Evolutionary conservation across 768 basidiomycete species (phyloP).

Genomic region (Gyrodon lividus): DNA sequence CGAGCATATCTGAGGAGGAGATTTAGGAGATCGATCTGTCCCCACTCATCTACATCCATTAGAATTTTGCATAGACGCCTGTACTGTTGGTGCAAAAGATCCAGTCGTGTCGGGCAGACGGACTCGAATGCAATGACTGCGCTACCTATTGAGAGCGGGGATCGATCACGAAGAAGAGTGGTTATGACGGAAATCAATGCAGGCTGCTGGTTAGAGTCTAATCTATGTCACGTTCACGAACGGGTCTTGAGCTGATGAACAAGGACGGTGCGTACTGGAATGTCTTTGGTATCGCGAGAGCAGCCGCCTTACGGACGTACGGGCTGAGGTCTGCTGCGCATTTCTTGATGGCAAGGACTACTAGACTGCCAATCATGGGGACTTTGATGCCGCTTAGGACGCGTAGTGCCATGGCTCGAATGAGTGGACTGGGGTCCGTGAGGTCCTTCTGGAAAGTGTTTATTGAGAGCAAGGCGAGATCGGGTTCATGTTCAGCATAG

Average conservation of each 20-base stretch:
- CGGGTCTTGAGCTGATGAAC: background rate
- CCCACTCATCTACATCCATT: conserved; percentile 96
- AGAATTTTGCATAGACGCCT: conserved; percentile 80
- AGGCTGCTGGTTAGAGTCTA: conserved; percentile 71
- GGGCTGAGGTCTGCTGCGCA: conserved; percentile 90
- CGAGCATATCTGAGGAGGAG: conserved; percentile 82
- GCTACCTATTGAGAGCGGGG: conserved; percentile 84
- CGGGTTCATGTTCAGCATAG: conserved; percentile 91
- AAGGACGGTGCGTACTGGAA: conserved; percentile 55
- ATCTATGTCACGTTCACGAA: conserved; percentile 42
- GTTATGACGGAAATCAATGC: conserved; percentile 69
- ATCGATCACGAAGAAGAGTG: conserved; percentile 66
- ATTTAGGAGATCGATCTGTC: conserved; percentile 77
- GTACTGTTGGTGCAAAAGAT: conserved; percentile 87
- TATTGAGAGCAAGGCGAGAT: conserved; percentile 92
- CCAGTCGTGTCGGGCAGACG: conserved; percentile 84
- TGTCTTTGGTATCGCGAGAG: conserved; percentile 84
- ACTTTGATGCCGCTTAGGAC: conserved; percentile 92
- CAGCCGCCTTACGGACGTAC: conserved; percentile 92
- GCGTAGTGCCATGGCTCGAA: conserved; percentile 93
- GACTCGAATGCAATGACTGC: conserved; percentile 83
- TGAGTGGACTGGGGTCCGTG: conserved; percentile 87
- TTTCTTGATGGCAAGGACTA: conserved; percentile 88
- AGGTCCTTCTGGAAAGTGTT: conserved; percentile 99
- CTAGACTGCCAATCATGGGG: conserved; percentile 81